A percentile compares a stretch with the other conserved stretches of the same genome.
These are phyloP conservation scores for Plasmodium coatneyi DNA, from an alignment of 169 alveolate species.

Conservation along the genomic window DNA sequence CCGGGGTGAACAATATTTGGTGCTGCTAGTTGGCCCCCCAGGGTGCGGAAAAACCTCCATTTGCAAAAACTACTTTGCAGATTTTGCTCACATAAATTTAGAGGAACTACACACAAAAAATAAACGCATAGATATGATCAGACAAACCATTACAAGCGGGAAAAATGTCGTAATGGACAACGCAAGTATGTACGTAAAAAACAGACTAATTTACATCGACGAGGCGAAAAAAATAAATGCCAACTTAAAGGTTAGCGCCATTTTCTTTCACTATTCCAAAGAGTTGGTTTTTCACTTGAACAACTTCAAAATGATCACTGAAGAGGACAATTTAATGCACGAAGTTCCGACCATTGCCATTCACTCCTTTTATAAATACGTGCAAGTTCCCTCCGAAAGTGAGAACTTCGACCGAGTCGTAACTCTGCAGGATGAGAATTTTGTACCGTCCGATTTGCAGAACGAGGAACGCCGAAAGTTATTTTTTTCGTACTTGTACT, in stretches of 20 bases:
- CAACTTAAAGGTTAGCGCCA: slow-evolving; percentile 23
- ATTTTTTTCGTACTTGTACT: slow-evolving; percentile 50
- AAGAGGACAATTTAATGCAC: background rate
- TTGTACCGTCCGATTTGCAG: slow-evolving; percentile 49
- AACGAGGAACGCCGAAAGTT: slow-evolving; percentile 42
- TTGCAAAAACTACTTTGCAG: slow-evolving; percentile 24
- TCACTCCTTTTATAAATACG: slow-evolving; percentile 63
- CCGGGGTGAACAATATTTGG: slow-evolving; percentile 15
- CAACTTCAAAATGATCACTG: slow-evolving; percentile 50
- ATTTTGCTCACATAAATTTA: slow-evolving; percentile 5
- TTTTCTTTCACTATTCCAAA: slow-evolving; percentile 55
- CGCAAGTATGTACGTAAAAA: slow-evolving; percentile 17
- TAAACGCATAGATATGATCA: slow-evolving; percentile 21
- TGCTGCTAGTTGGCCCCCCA: slow-evolving; percentile 51
- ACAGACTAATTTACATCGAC: slow-evolving; percentile 26
- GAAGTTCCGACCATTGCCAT: slow-evolving; percentile 58
- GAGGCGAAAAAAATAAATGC: slow-evolving; percentile 48
- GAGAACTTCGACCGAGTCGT: slow-evolving; percentile 24
- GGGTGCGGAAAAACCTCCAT: slow-evolving; percentile 65
- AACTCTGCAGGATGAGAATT: slow-evolving; percentile 34
- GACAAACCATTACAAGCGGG: slow-evolving; percentile 4
- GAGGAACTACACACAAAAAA: slow-evolving; percentile 26
- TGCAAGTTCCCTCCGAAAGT: slow-evolving; percentile 20
- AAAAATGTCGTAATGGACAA: slow-evolving; percentile 62
- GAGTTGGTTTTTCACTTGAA: slow-evolving; percentile 45